Evolutionary conservation across 1,139 yeast genomes (phyloP).

Genomic region (Yamadazyma sp.): DNA sequence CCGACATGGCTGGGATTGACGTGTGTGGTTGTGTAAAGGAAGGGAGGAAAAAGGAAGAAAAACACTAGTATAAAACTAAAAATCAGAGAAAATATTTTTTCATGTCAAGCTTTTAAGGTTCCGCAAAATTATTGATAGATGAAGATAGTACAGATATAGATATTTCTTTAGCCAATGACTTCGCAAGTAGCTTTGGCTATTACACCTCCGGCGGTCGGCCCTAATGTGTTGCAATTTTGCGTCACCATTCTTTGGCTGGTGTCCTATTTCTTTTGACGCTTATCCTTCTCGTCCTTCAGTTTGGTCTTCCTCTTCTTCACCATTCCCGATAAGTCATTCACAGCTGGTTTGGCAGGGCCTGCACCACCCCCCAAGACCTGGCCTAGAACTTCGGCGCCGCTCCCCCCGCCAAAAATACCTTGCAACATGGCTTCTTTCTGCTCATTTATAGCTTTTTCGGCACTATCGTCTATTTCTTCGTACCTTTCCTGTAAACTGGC

Average conservation of each 20-base stretch:
- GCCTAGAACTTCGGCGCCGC: constrained; percentile 13
- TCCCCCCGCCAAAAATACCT: constrained; percentile 59
- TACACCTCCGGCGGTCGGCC: too few relatives aligned
- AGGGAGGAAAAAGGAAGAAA: too few relatives aligned
- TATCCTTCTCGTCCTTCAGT: constrained; percentile 10
- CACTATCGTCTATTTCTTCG: constrained; percentile 55
- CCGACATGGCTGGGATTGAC: constrained; percentile 4
- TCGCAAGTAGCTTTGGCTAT: too few relatives aligned
- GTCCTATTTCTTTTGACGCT: constrained; percentile 11
- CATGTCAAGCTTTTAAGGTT: too few relatives aligned
- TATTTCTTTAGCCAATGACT: too few relatives aligned
- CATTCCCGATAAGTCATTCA: constrained; percentile 37
- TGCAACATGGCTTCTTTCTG: constrained; percentile 61
- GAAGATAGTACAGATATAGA: too few relatives aligned
- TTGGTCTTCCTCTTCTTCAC: constrained; percentile 35
- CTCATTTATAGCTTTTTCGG: constrained; percentile 48
- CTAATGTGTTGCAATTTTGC: too few relatives aligned
- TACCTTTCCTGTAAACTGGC: constrained; percentile 53
- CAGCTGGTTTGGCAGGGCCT: constrained; percentile 13
- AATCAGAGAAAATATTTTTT: too few relatives aligned
- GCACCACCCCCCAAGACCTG: constrained; percentile 9
- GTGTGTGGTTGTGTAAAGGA: too few relatives aligned
- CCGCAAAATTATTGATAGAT: too few relatives aligned
- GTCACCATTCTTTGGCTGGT: too few relatives aligned
- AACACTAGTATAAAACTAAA: too few relatives aligned